phyloP scores from a whole-genome alignment of 495 filamentous ascomycete species.

The Echria macrotheca region DNA sequence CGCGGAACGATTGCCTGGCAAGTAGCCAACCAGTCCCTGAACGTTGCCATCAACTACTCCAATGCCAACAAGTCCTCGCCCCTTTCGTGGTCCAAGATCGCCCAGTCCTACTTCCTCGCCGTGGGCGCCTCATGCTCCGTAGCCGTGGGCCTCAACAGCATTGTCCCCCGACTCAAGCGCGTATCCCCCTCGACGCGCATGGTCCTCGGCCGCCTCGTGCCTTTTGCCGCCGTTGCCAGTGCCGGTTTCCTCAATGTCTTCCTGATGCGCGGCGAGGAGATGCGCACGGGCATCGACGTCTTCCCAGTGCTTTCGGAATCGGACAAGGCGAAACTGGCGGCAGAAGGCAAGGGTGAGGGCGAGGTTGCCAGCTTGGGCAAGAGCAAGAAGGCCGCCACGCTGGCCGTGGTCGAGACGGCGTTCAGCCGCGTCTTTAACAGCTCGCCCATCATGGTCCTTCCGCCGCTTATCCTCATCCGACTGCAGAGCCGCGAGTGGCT shows the following conservation, averaged over 20 bases:
- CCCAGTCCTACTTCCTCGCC: slow-evolving; percentile 85
- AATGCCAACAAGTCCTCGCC: slow-evolving; percentile 97
- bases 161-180: slow-evolving; percentile 78
- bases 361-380: slow-evolving; percentile 70
- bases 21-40: slow-evolving; percentile 93
- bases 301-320: slow-evolving; percentile 63
- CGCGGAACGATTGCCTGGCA: slow-evolving; percentile 91
- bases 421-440: slow-evolving; percentile 84
- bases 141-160: slow-evolving; percentile 81
- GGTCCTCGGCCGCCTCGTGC: slow-evolving; percentile 76
- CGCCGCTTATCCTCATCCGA: slow-evolving; percentile 75
- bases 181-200: slow-evolving; percentile 66
- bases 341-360: slow-evolving; percentile 49
- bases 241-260: slow-evolving; percentile 92
- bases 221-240: slow-evolving; percentile 88
- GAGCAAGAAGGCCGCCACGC: slow-evolving; percentile 74
- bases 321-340: too few species aligned
- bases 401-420: slow-evolving; percentile 90
- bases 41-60: slow-evolving; percentile 93
- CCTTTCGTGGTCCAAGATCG: slow-evolving; percentile 69
- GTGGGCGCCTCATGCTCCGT: slow-evolving; percentile 90
- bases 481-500: slow-evolving; percentile 76
- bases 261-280: slow-evolving; percentile 95
- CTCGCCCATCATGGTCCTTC: slow-evolving; percentile 94
- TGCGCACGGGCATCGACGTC: slow-evolving; percentile 89